These are phyloP conservation scores for Rhodomyrtus tomentosa DNA, from an alignment of 345 rosid species.

Conservation along the genomic window DNA sequence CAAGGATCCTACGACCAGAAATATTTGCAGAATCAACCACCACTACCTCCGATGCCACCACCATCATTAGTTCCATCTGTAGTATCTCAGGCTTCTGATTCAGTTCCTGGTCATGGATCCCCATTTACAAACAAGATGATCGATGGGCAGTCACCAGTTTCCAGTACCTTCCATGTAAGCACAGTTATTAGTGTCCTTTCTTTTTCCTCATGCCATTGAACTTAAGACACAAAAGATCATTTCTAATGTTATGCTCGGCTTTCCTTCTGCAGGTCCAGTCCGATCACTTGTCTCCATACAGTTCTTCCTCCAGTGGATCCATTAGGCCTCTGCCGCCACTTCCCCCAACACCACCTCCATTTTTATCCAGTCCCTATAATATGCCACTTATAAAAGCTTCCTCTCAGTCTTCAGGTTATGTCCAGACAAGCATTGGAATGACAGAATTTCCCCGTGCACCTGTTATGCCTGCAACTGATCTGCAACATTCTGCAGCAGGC, in stretches of 20 bases:
- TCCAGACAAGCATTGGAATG: slow-evolving; percentile 39
- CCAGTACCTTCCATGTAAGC: slow-evolving; percentile 29
- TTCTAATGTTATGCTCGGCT: background rate
- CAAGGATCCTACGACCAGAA: slow-evolving; percentile 74
- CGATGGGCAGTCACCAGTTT: slow-evolving; percentile 22
- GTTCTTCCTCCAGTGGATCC: slow-evolving; percentile 58
- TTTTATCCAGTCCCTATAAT: slow-evolving; percentile 65
- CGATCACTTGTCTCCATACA: slow-evolving; percentile 31
- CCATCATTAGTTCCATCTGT: slow-evolving; percentile 42
- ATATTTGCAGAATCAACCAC: slow-evolving; percentile 59
- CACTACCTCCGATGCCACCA: slow-evolving; percentile 89
- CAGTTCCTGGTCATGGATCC: slow-evolving; percentile 32
- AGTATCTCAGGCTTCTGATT: slow-evolving; percentile 44
- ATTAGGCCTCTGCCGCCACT: slow-evolving; percentile 71
- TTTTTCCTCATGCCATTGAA: background rate
- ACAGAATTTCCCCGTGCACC: slow-evolving; percentile 37
- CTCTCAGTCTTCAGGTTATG: slow-evolving; percentile 41
- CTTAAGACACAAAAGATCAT: background rate
- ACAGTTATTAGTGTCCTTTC: background rate
- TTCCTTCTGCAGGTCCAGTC: slow-evolving; percentile 41
- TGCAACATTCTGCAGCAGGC: slow-evolving; percentile 42
- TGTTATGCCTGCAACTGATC: slow-evolving; percentile 28
- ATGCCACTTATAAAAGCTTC: slow-evolving; percentile 44
- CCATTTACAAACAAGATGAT: slow-evolving; percentile 29
- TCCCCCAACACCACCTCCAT: slow-evolving; percentile 81